These are phyloP conservation scores for Podaxis pistillaris DNA, from an alignment of 768 basidiomycete species.

Conservation along the genomic window DNA sequence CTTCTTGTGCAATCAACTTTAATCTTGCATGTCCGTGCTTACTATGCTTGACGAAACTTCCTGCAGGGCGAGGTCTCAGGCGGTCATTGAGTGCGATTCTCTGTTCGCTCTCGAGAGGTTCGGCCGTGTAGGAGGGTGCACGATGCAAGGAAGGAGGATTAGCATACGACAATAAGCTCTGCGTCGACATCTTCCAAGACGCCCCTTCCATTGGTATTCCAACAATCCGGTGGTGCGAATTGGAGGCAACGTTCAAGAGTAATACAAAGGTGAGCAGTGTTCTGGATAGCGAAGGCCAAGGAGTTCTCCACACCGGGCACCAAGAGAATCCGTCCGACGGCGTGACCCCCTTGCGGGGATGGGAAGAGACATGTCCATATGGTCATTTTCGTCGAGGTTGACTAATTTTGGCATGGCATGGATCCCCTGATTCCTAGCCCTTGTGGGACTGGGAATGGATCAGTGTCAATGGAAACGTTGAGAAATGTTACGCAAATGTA, in stretches of 20 bases:
- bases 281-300: not conserved
- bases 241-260: not conserved
- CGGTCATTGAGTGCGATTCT: slow-evolving; percentile 47
- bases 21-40: slow-evolving; percentile 52
- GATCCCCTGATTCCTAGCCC: too few species aligned
- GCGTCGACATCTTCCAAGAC: slow-evolving; percentile 45
- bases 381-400: not conserved
- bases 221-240: not conserved
- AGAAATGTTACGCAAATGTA: too few species aligned
- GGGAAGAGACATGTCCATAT: slow-evolving; percentile 4
- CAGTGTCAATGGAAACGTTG: too few species aligned
- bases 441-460: not conserved
- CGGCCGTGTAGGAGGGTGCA: slow-evolving; percentile 51
- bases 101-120: slow-evolving; percentile 53
- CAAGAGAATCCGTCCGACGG: not conserved
- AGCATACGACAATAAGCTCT: slow-evolving; percentile 51
- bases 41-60: slow-evolving; percentile 58
- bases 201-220: not conserved
- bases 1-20: slow-evolving; percentile 51
- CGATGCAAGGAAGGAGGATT: slow-evolving; percentile 33
- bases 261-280: not conserved
- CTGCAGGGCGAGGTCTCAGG: slow-evolving; percentile 36
- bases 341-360: not conserved
- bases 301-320: not conserved
- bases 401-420: not conserved